Evolutionary conservation across 768 basidiomycete genomes (phyloP), one percentile per base, ranked within the genome.

Genomic region (Tricholomella constricta): DNA sequence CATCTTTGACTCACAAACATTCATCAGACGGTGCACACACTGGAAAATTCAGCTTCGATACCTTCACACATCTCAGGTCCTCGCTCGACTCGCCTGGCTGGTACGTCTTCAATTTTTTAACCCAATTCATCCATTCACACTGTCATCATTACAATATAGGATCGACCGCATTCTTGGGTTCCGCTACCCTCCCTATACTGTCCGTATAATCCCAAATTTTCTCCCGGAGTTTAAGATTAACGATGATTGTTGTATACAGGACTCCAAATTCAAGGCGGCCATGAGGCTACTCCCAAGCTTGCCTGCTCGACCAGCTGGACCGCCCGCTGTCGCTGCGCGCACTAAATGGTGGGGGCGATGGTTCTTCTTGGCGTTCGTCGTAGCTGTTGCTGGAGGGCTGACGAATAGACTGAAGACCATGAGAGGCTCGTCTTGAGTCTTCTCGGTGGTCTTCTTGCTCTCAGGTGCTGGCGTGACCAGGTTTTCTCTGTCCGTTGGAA

Each of bases 1-100:
- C 4, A 15, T 31, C 12, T 37, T 14, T 48, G 9, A 40, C 17
- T 20, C 29, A 45, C 6, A 9, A 48, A 7, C 48, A 19, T 22
- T 25, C 51, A 57, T n/a, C 32, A 87, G 89, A 75, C 52, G 85
- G 91, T 11, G 74, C 78, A 50, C 83, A 88, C 62, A 83, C 85
- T 3, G 87, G 91, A 31, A 91, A 91, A 63, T 87, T 73, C 61
- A 72, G 76, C 4, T 94, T 93, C 58, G 87, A 91, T 54, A 73
- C 79, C 63, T 94, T 94, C 70, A 91, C 89, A 0, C 90, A 93
- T 64, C 58, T 80, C 22, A 80, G 92, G 46, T 65, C 84, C 4
- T 80, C 85, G 0, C 45, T 81, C 31, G 81, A 87, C 55, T 78
- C 81, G 20, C 85, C 88, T 4, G 66, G 74, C 64, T 82, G 79